Percentiles rank a stretch among this genome's conserved stretches.
Evolutionary conservation across 2,329 filamentous ascomycete genomes (phyloP).

Genomic region (Scleromitrula shiraiana): DNA sequence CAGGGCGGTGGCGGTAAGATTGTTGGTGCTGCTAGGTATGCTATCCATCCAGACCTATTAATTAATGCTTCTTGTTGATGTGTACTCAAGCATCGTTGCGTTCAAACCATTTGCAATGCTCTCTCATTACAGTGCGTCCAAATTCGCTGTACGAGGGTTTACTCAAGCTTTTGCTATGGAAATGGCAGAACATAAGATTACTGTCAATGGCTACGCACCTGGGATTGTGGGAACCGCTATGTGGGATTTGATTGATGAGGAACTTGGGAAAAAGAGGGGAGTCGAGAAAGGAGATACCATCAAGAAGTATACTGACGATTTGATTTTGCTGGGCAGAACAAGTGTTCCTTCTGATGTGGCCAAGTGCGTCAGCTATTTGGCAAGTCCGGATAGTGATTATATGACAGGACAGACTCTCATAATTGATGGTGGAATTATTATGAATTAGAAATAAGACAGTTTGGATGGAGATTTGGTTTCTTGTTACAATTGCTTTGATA

Average conservation of each 20-base stretch:
- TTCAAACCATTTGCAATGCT: slow-evolving; percentile 53
- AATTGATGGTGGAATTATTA: slow-evolving; percentile 34
- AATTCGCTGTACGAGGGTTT: slow-evolving; percentile 59
- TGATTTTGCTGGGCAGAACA: slow-evolving; percentile 49
- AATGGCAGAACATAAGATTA: slow-evolving; percentile 56
- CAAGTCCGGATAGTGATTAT: slow-evolving; percentile 51
- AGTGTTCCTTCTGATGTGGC: slow-evolving; percentile 56
- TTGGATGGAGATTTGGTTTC: background rate
- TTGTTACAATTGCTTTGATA: background rate
- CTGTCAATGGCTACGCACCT: slow-evolving; percentile 59
- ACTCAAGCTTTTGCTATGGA: slow-evolving; percentile 61
- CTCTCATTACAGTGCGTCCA: slow-evolving; percentile 55
- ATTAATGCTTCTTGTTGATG: background rate
- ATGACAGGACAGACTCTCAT: slow-evolving; percentile 59
- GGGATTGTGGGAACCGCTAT: slow-evolving; percentile 58
- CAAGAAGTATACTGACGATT: slow-evolving; percentile 43
- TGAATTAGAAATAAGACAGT: slow-evolving; percentile 11
- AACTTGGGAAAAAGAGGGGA: slow-evolving; percentile 44
- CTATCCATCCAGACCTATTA: background rate
- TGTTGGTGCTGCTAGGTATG: slow-evolving; percentile 24
- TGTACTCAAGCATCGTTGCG: slow-evolving; percentile 39
- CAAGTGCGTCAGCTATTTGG: slow-evolving; percentile 54
- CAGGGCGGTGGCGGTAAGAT: slow-evolving; percentile 41
- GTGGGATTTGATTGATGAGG: slow-evolving; percentile 62
- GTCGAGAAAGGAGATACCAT: slow-evolving; percentile 45